Evolutionary conservation across 164 flowering plant genomes (phyloP).

Genomic region (Sedum album): DNA sequence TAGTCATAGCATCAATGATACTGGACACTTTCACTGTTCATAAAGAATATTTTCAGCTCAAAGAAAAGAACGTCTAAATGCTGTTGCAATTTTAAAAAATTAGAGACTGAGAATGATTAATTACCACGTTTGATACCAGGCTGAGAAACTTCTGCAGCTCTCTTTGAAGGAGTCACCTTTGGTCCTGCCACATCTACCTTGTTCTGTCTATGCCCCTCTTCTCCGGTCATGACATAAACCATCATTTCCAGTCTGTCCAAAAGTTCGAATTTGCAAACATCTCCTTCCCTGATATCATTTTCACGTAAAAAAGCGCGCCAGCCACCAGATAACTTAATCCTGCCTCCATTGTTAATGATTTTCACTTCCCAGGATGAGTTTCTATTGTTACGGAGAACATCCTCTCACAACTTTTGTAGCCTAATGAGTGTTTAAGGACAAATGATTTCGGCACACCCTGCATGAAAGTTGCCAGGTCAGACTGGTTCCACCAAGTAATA

Average conservation of each 20-base stretch:
- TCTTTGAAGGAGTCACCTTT: neutral
- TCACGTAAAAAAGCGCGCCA: neutral
- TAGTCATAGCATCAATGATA: too few relatives aligned
- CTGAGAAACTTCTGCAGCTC: neutral
- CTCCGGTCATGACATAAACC: neutral
- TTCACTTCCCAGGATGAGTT: slow-evolving; percentile 7
- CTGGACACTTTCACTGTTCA: too few relatives aligned
- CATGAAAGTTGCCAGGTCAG: neutral
- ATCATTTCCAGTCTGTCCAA: slow-evolving; percentile 6
- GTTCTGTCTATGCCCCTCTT: neutral
- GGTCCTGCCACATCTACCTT: neutral
- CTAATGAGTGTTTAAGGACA: neutral
- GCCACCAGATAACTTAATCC: neutral
- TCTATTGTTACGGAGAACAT: slow-evolving; percentile 1
- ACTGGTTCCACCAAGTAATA: neutral
- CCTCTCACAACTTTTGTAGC: neutral
- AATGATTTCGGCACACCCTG: neutral
- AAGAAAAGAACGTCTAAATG: too few relatives aligned
- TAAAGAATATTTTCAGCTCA: too few relatives aligned
- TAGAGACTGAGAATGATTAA: neutral
- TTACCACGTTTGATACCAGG: neutral
- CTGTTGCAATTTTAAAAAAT: too few relatives aligned
- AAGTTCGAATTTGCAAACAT: slow-evolving; percentile 10
- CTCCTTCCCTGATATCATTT: neutral
- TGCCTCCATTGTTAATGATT: neutral